A percentile compares a stretch with the other conserved stretches of the same genome.
Evolutionary conservation across 345 rosid genomes (phyloP).

Genomic region (Lumnitzera racemosa): DNA sequence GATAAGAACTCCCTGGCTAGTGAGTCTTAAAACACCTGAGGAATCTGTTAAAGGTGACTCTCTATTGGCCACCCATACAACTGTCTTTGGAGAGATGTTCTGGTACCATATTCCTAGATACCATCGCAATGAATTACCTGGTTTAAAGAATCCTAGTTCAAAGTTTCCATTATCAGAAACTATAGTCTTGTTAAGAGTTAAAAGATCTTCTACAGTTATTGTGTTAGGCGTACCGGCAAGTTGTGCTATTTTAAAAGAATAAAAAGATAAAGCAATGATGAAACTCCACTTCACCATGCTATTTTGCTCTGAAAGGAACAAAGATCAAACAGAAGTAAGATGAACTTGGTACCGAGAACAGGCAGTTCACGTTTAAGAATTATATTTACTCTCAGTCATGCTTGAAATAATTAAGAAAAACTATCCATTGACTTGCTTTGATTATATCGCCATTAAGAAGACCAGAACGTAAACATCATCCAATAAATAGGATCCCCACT

Average conservation of each 20-base stretch:
- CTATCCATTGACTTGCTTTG: too few species aligned
- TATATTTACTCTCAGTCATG: too few species aligned
- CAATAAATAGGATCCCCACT: too few species aligned
- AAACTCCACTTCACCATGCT: too few species aligned
- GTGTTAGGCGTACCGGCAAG: background rate
- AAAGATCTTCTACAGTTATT: conserved; percentile 4
- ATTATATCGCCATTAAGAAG: too few species aligned
- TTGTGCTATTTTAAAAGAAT: background rate
- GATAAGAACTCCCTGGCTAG: conserved; percentile 2
- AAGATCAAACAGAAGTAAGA: too few species aligned
- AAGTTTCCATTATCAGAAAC: conserved; percentile 15
- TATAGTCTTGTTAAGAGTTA: conserved; percentile 18
- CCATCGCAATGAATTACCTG: conserved; percentile 5
- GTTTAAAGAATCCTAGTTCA: conserved; percentile 28
- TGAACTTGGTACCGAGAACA: too few species aligned
- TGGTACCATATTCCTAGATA: conserved; percentile 30
- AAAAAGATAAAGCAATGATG: background rate
- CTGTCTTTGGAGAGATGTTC: conserved; percentile 5
- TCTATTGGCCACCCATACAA: conserved; percentile 21
- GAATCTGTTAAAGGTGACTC: conserved; percentile 4
- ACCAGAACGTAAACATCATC: too few species aligned
- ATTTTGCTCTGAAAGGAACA: too few species aligned
- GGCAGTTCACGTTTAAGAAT: too few species aligned
- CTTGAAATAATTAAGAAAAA: too few species aligned
- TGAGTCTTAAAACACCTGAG: conserved; percentile 2